Evolutionary conservation across 2,329 filamentous ascomycete species (phyloP).

Genomic region (Grosmannia serpens): DNA sequence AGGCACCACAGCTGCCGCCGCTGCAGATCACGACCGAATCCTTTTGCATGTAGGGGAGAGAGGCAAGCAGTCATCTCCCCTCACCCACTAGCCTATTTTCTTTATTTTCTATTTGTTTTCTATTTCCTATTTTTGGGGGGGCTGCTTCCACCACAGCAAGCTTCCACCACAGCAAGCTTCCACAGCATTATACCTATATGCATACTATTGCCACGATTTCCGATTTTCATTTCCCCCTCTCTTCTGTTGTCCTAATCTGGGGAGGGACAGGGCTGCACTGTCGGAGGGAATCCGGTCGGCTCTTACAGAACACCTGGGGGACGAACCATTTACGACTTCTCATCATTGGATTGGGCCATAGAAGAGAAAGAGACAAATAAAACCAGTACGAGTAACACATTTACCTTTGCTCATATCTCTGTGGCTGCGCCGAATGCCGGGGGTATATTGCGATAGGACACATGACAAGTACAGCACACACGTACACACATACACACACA

Average conservation of each 20-base stretch:
- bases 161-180: too few species aligned
- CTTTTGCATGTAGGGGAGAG: background rate
- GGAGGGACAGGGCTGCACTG: background rate
- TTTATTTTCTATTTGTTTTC: background rate
- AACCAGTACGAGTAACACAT: background rate
- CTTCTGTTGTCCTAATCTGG: background rate
- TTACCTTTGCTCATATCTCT: background rate
- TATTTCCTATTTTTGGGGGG: background rate
- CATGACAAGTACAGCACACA: background rate
- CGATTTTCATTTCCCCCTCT: background rate
- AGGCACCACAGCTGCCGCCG: background rate
- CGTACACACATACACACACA: background rate
- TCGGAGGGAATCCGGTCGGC: background rate
- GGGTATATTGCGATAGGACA: background rate
- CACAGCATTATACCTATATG: background rate
- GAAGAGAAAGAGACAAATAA: background rate
- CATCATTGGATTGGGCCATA: background rate
- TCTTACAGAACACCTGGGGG: background rate
- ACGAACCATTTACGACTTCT: background rate
- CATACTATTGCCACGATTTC: background rate
- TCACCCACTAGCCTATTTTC: background rate
- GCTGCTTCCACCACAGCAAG: background rate
- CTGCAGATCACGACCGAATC: background rate
- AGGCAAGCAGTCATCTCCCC: background rate
- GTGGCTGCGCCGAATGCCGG: background rate